Conservation (phyloP, 345 rosid species). For the Rhodamnia rubescens region DNA sequence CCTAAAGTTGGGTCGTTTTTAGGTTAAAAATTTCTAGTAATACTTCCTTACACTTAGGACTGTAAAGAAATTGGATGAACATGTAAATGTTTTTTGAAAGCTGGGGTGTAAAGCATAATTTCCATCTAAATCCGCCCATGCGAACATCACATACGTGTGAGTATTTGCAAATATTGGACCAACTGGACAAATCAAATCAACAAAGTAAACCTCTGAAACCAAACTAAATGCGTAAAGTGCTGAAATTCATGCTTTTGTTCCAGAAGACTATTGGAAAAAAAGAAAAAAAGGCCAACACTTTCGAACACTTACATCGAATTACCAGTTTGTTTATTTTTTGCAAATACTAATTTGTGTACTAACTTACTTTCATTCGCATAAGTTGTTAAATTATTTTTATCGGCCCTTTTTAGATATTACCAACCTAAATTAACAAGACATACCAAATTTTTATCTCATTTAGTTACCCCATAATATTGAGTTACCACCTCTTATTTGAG, state of each 20-base stretch:
- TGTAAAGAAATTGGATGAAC: not conserved
- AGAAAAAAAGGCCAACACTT: not conserved
- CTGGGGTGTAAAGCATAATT: not conserved
- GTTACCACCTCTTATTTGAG: not conserved
- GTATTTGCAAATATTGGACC: not conserved
- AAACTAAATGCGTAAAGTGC: no score
- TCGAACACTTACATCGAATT: not conserved
- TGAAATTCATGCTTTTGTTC: no score
- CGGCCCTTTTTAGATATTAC: no score
- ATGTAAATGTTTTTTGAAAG: not conserved
- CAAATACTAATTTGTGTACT: not conserved
- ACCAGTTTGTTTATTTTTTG: not conserved
- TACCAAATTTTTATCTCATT: not conserved
- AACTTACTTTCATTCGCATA: not conserved
- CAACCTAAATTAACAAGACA: not conserved
- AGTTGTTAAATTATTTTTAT: no score
- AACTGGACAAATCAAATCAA: not conserved
- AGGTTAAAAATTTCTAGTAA: not conserved
- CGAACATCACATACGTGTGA: not conserved
- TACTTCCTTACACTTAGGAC: not conserved
- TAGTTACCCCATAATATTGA: not conserved
- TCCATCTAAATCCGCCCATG: not conserved
- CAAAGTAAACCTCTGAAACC: not conserved
- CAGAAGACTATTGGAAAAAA: no score
- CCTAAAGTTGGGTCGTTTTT: not conserved